A percentile compares a stretch with the other conserved stretches of the same genome.
phyloP scores from a whole-genome alignment of 116 monocot species.

The Papilionanthe hybrid region DNA sequence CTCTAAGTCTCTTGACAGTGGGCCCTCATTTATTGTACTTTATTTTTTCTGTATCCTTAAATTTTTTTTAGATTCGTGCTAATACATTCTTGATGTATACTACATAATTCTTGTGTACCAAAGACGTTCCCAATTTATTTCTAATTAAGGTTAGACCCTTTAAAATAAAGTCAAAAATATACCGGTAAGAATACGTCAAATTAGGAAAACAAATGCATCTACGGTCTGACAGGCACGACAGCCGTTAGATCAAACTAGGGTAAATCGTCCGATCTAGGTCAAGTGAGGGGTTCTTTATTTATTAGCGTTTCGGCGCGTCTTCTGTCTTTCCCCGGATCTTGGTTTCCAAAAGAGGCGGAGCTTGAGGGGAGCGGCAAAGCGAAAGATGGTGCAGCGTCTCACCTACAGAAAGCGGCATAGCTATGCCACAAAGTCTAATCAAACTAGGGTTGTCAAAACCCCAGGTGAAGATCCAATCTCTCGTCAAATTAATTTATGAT shows the following conservation, averaged over 20 bases:
- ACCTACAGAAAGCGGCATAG: conserved; percentile 65
- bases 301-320: not conserved
- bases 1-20: too few relatives aligned
- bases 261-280: conserved; percentile 4
- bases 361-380: not conserved
- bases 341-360: not conserved
- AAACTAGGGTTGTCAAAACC: conserved; percentile 59
- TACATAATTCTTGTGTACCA: too few relatives aligned
- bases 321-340: not conserved
- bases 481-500: not conserved
- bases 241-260: not conserved
- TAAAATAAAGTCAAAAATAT: too few relatives aligned
- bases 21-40: too few relatives aligned
- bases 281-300: not conserved
- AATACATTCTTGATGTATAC: too few relatives aligned
- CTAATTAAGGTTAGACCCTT: too few relatives aligned
- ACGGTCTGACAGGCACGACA: not conserved
- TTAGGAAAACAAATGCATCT: too few relatives aligned
- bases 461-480: conserved; percentile 29
- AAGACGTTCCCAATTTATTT: too few relatives aligned
- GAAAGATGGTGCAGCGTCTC: conserved; percentile 48
- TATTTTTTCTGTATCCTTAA: too few relatives aligned
- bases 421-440: conserved; percentile 75
- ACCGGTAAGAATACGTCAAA: too few relatives aligned
- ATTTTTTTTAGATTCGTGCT: too few relatives aligned